Evolutionary conservation across 192 early-diverging fungal genomes (phyloP), one percentile per base, ranked within the genome.

Genomic region (Entomortierella beljakovae): DNA sequence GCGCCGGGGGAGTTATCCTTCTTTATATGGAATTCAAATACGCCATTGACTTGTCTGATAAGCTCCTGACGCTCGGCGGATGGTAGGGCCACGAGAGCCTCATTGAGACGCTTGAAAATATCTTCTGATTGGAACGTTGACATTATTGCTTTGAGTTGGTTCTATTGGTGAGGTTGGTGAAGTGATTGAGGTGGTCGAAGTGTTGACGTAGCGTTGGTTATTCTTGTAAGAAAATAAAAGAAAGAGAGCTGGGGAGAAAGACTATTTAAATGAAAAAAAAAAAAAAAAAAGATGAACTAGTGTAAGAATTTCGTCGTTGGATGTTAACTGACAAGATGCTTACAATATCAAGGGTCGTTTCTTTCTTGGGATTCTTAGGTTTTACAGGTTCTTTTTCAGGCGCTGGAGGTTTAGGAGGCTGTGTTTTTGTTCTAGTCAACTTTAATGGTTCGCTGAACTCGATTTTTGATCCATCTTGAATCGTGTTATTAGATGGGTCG

Each of bases 11-110:
- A 68, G 9, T 42, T 40, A 54, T 69, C 84, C 63, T 92, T 95
- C 59, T 86, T 90, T 72, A 99, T 84, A 59, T 96, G 91, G 62
- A 97, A 88, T 80, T 92, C 90, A 84, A 96, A 94, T 8, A 93
- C 69, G 25, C 90, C 94, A 57, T 95, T 94, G 52, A 91, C 87
- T 70, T 90, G 90, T 58, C 90, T 88, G 37, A 94, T 80, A 33
- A 85, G 75, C 3, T 87, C 82, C 68, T 92, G 83, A 33, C 86
- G 82, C 65, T 93, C 90, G 29, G 73, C 82, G 22, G 87, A 83
- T 11, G 87, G 80, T 1, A 84, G 69, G 13, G 85, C 80, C 35
- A 88, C 83, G 25, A 89, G 80, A 38, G 83, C 85, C n/a, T 82
- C 83, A 57, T 87, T 82, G 32, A 96, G 82, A 59, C 90, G 85